Percentiles rank a stretch among this genome's conserved stretches.
These are phyloP conservation scores for Thinopyrum elongatum DNA, from an alignment of 176 grass and related monocot genomes.

Conservation along the genomic window DNA sequence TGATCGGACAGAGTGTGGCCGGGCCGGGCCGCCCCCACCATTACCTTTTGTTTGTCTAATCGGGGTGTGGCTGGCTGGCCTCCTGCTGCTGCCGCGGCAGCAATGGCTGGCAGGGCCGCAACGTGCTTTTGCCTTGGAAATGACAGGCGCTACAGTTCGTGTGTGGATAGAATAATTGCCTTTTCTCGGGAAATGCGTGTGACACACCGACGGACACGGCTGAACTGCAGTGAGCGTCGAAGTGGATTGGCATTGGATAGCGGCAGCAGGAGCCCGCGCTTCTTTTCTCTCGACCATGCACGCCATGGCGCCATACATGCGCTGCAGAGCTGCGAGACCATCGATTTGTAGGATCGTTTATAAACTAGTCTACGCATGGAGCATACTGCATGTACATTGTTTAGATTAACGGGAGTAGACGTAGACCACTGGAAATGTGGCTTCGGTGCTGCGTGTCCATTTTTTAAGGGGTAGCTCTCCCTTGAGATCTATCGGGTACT, in stretches of 20 bases:
- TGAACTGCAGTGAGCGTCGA: constrained; percentile 30
- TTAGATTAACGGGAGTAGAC: neutral
- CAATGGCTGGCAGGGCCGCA: constrained; percentile 28
- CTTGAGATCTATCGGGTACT: neutral
- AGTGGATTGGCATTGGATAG: constrained; percentile 13
- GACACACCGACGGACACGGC: constrained; percentile 1
- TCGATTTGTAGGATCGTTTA: neutral
- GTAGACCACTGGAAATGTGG: neutral
- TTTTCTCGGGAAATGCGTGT: constrained; percentile 58
- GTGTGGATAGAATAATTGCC: constrained; percentile 67
- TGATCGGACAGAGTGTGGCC: neutral
- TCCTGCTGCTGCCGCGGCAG: constrained; percentile 6
- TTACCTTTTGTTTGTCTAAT: constrained; percentile 41
- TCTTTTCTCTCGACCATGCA: neutral
- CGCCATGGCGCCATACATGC: neutral
- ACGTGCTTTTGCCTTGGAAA: constrained; percentile 90
- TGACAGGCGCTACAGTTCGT: constrained; percentile 53
- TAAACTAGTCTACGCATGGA: neutral
- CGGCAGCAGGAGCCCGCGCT: constrained; percentile 3
- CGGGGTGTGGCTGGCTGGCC: neutral
- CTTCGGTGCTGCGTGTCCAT: neutral
- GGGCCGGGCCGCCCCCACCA: neutral
- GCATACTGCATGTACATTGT: neutral
- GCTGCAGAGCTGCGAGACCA: neutral
- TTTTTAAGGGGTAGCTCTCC: neutral